These are phyloP conservation scores for Penicillium cataractarum DNA, from an alignment of 495 filamentous ascomycete species.

Conservation along the genomic window DNA sequence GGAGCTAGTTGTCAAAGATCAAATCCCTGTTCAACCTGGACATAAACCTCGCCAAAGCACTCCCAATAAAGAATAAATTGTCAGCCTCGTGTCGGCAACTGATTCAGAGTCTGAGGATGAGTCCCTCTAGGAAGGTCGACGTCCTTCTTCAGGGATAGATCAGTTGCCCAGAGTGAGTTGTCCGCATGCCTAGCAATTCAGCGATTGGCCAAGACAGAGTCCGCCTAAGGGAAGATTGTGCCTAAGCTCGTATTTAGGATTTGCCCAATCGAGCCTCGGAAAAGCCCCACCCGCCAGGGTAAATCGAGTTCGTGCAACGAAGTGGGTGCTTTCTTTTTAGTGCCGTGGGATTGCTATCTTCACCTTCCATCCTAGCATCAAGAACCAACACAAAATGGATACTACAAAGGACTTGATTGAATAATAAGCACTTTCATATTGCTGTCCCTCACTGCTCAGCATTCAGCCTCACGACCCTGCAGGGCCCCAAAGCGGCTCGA, in stretches of 20 bases:
- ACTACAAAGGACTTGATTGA: neutral
- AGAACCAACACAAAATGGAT: neutral
- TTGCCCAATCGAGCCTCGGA: neutral
- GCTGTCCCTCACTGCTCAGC: neutral
- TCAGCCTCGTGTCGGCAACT: neutral
- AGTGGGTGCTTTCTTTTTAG: neutral
- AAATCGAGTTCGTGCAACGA: neutral
- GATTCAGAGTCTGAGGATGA: neutral
- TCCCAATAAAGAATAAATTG: neutral
- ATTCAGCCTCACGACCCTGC: neutral
- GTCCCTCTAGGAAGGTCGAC: neutral
- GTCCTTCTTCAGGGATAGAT: neutral
- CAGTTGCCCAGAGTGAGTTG: neutral
- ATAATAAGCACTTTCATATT: neutral
- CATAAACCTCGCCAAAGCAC: neutral
- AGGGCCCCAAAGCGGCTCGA: constrained; percentile 18
- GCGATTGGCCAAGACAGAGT: neutral
- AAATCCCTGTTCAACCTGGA: neutral
- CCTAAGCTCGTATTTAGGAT: constrained; percentile 5
- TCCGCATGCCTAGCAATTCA: neutral
- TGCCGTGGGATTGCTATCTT: too few species aligned
- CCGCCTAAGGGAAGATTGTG: neutral
- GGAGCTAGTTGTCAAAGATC: neutral
- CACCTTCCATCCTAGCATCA: neutral
- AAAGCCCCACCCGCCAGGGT: neutral